Percentiles rank a stretch among this genome's conserved stretches.
Conservation (phyloP, 2,329 filamentous ascomycete genomes). For the Fusarium secorum region DNA sequence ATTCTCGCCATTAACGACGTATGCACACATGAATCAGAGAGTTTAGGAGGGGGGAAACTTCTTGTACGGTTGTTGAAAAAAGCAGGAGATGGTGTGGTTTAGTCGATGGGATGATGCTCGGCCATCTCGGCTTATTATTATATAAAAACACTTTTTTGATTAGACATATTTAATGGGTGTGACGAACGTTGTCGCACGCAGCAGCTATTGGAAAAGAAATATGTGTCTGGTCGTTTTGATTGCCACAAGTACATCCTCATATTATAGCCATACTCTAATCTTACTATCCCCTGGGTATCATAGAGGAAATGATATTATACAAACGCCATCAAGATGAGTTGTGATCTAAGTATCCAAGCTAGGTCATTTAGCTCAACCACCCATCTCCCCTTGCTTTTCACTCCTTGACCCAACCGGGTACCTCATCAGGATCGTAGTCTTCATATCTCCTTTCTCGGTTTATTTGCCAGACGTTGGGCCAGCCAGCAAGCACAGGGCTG, state of each 20-base stretch:
- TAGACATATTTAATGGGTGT: conserved; percentile 36
- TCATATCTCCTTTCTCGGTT: conserved; percentile 67
- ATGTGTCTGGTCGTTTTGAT: conserved; percentile 27
- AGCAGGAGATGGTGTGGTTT: conserved; percentile 14
- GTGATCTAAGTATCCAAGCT: conserved; percentile 3
- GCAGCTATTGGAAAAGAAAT: conserved; percentile 17
- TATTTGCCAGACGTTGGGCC: conserved; percentile 76
- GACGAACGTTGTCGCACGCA: conserved; percentile 22
- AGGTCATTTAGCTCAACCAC: not conserved
- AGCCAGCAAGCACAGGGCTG: conserved; percentile 73
- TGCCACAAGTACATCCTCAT: not conserved
- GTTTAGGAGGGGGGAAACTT: conserved; percentile 9
- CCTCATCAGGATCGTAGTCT: conserved; percentile 66
- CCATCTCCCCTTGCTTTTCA: conserved; percentile 16
- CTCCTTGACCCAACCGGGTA: conserved; percentile 78
- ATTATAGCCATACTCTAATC: not conserved
- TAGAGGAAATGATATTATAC: conserved; percentile 20
- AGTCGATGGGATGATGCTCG: conserved; percentile 25
- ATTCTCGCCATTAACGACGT: conserved; percentile 39
- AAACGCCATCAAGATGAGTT: conserved; percentile 13
- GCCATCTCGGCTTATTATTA: conserved; percentile 24
- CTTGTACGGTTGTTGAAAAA: conserved; percentile 21
- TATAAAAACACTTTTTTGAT: conserved; percentile 35
- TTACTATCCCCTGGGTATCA: conserved; percentile 32
- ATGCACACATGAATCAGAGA: conserved; percentile 39